Conservation (phyloP, 441 rosid genomes). For the Populus hybrid region DNA sequence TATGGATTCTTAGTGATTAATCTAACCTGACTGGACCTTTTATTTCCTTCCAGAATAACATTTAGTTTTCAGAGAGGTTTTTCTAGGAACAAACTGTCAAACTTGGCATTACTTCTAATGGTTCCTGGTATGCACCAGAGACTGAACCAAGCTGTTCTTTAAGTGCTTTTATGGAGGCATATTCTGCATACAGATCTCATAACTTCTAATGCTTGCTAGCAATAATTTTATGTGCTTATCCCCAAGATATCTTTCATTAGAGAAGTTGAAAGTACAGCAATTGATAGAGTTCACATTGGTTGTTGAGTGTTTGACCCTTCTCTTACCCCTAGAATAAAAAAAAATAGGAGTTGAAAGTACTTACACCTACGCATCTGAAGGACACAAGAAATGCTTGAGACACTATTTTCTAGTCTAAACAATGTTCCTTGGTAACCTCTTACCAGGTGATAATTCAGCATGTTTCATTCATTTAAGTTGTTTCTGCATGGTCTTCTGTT, state of each 20-base stretch:
- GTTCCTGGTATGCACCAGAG: background rate
- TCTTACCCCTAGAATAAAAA: background rate
- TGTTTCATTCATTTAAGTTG: background rate
- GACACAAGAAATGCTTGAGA: background rate
- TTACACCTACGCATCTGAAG: background rate
- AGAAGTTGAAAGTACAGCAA: background rate
- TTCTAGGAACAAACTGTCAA: background rate
- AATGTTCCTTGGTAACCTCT: background rate
- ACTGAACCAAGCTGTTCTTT: background rate
- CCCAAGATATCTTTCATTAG: background rate
- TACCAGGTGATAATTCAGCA: background rate
- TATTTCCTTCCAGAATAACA: background rate
- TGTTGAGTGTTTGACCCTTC: background rate
- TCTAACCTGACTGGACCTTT: background rate
- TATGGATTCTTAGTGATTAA: slow-evolving; percentile 22
- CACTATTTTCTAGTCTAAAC: background rate
- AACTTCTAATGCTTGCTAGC: background rate
- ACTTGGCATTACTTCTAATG: background rate
- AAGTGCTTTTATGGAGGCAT: background rate
- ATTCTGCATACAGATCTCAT: background rate
- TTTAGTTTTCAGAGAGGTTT: background rate
- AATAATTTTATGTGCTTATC: background rate
- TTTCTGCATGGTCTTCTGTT: background rate
- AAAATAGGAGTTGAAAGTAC: background rate
- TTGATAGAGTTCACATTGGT: background rate